These are phyloP conservation scores for Populus ilicifolia DNA, from an alignment of 345 rosid species.

Conservation along the genomic window DNA sequence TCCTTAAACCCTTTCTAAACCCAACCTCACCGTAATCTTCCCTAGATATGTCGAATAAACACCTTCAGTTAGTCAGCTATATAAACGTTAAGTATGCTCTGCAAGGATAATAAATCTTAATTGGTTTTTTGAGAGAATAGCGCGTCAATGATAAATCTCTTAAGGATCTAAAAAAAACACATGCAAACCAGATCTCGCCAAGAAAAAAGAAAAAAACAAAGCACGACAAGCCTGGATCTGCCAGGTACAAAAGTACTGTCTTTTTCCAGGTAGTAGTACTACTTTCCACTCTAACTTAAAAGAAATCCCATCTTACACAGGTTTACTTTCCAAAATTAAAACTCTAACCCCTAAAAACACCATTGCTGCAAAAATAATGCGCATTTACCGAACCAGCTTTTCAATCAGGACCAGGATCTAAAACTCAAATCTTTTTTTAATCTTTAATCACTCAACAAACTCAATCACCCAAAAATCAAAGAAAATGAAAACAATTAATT, in stretches of 20 bases:
- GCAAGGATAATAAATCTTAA: too few species aligned
- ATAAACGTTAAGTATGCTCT: background rate
- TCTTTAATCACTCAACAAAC: background rate
- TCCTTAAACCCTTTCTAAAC: background rate
- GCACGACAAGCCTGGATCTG: background rate
- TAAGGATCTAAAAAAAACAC: background rate
- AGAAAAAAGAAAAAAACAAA: background rate
- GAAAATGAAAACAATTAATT: conserved; percentile 11
- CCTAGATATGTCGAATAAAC: background rate
- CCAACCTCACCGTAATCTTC: background rate
- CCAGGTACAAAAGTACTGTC: too few species aligned
- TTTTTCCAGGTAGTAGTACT: too few species aligned
- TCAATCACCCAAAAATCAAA: background rate
- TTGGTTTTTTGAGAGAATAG: background rate
- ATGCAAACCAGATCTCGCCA: background rate
- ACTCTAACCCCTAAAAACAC: background rate
- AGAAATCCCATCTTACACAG: too few species aligned
- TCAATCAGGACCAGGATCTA: background rate
- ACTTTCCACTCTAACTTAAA: too few species aligned
- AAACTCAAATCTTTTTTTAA: background rate
- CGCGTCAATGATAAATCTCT: background rate
- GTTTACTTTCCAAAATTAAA: too few species aligned
- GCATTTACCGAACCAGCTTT: background rate
- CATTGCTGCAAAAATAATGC: background rate
- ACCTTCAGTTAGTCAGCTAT: background rate